Conservation (phyloP, 345 rosid species). For the Euphorbia lathyris region DNA sequence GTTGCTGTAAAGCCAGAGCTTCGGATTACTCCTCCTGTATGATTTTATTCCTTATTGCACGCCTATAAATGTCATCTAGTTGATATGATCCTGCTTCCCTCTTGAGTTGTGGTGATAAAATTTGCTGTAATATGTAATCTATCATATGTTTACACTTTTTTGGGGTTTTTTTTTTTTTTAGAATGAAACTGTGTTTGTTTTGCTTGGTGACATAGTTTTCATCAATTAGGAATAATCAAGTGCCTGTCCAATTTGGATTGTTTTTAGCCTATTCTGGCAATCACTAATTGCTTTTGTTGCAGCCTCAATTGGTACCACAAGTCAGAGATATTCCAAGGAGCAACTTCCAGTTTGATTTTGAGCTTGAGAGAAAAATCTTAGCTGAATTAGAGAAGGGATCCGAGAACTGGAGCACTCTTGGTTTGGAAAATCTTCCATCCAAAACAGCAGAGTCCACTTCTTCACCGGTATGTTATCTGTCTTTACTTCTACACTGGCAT, state of each 20-base stretch:
- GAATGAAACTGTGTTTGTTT: neutral
- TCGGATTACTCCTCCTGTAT: constrained; percentile 81
- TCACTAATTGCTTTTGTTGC: constrained; percentile 19
- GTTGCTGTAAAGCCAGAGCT: constrained; percentile 73
- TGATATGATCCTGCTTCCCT: neutral
- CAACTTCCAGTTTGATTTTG: constrained; percentile 75
- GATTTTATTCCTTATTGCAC: neutral
- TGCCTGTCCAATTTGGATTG: neutral
- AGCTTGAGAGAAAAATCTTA: constrained; percentile 60
- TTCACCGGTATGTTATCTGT: constrained; percentile 39
- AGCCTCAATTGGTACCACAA: constrained; percentile 66
- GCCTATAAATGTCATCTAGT: too few relatives aligned
- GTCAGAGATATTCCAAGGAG: constrained; percentile 69
- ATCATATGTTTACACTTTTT: neutral
- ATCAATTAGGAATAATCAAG: neutral
- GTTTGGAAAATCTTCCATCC: constrained; percentile 53
- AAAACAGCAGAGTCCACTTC: constrained; percentile 44
- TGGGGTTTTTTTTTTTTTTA: neutral
- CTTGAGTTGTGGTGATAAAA: neutral
- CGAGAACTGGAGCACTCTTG: constrained; percentile 70
- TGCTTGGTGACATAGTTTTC: neutral
- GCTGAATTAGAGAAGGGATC: constrained; percentile 72
- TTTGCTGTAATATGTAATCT: neutral
- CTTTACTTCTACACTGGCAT: constrained; percentile 49
- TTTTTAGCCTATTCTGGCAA: neutral